Base-by-base conservation (phyloP, 331 rosid genomes). In the Pyrus hybrid region DNA sequence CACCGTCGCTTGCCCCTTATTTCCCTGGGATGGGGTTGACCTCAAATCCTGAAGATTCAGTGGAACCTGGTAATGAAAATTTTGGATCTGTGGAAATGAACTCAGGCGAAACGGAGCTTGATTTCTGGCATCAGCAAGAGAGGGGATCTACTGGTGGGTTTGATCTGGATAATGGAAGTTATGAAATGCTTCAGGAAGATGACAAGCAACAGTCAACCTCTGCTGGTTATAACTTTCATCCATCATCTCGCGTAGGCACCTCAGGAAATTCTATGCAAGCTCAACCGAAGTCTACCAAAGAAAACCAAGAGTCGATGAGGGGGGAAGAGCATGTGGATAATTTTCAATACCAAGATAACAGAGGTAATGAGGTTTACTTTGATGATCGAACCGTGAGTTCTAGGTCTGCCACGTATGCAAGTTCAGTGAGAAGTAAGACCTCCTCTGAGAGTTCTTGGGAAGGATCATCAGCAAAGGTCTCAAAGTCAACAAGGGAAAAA, bases 381-480 rank as follows among this genome's bases (percentile, higher is more conserved):
- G 99, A 92, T 79, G 96, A 95, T 77, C 85, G 87, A 83, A 74
- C 69, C 20, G 72, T 85, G 61, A 82, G 83, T 79, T 90, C 80
- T n/a, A 91, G 87, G 84, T 80, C 81, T 76, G 74, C 80, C 92
- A 81, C 80, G 9, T 79, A 84, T 82, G 73, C 90, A 47, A 87
- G 89, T 80, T 80, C 91, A 43, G 63, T 76, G 58, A 88, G 87
- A 76, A 90, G 93, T 81, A 92, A 87, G 82, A 88, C 87, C 80
- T 30, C 97, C 62, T 85, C 96, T 3, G 99, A 92, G 81, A 92
- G 90, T 87, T 89, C 99, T 49, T 92, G 96, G 97, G 99, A 95
- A 73, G 99, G 95, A 70, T 88, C 86, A 7, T 79, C 89, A 4
- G 89, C 79, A 45, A 95, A 86, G 86, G 85, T 86, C 82, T 85